Evolutionary conservation across 176 grass and related monocot species (phyloP).

Genomic region (Aegilops sharonensis): DNA sequence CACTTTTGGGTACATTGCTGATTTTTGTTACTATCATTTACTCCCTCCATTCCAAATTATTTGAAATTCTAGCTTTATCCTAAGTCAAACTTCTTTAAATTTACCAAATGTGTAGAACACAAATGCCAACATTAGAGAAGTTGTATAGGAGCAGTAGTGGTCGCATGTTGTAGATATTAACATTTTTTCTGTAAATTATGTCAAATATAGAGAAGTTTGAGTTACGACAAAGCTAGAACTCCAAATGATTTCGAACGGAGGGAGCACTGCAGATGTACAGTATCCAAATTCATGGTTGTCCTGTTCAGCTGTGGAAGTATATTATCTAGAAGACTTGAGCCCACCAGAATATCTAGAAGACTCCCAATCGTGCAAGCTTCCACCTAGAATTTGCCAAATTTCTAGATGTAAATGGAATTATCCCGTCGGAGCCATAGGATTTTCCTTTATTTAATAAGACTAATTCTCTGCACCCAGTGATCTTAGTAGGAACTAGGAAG

Average conservation of each 20-base stretch:
- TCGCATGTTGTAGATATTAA: too few relatives aligned
- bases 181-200: background rate
- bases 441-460: constrained; percentile 10
- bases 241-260: background rate
- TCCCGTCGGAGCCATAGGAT: constrained; percentile 2
- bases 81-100: background rate
- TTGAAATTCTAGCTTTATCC: background rate
- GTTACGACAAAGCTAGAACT: background rate
- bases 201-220: background rate
- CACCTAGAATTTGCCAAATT: constrained; percentile 2
- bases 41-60: background rate
- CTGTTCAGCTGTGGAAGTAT: background rate
- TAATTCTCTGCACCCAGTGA: background rate
- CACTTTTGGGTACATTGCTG: constrained; percentile 83
- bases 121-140: background rate
- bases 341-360: background rate
- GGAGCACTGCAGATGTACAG: background rate
- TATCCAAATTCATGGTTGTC: constrained; percentile 22
- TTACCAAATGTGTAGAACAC: background rate
- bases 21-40: background rate
- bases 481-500: background rate
- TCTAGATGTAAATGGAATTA: background rate
- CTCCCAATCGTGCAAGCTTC: background rate
- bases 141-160: background rate
- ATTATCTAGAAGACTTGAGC: background rate